Conservation (phyloP, 371 early-diverging fungal genomes). For the Nematocida sp. region DNA sequence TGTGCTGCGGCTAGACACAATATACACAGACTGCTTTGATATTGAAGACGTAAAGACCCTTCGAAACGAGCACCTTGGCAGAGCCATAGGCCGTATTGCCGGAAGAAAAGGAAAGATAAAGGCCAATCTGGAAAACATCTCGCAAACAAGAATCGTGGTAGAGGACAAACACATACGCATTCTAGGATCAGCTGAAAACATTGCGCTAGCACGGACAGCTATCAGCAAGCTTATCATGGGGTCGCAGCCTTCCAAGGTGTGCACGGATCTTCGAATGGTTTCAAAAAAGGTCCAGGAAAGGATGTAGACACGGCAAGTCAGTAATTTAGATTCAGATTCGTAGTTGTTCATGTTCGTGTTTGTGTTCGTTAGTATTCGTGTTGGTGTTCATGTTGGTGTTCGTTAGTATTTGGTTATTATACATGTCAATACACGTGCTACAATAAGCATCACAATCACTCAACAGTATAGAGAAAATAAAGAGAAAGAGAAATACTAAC, state of each 20-base stretch:
- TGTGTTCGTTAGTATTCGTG: not conserved
- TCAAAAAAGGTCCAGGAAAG: slow-evolving; percentile 61
- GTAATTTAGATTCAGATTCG: too few species aligned
- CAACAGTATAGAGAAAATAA: too few species aligned
- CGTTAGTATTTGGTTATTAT: not conserved
- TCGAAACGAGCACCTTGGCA: slow-evolving; percentile 82
- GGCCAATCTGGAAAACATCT: slow-evolving; percentile 86
- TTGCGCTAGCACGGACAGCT: slow-evolving; percentile 88
- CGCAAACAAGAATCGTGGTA: slow-evolving; percentile 86
- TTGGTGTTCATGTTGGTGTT: not conserved
- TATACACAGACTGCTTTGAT: slow-evolving; percentile 79
- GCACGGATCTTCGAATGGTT: slow-evolving; percentile 65
- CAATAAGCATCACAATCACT: too few species aligned
- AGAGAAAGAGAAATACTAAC: too few species aligned
- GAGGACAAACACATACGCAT: slow-evolving; percentile 93
- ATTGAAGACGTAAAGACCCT: slow-evolving; percentile 93
- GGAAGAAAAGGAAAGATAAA: slow-evolving; percentile 95
- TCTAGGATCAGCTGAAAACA: slow-evolving; percentile 87
- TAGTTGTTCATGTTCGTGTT: not conserved
- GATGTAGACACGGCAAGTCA: too few species aligned
- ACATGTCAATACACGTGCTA: too few species aligned
- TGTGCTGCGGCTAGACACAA: slow-evolving; percentile 75
- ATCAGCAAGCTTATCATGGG: slow-evolving; percentile 87
- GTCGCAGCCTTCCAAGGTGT: slow-evolving; percentile 90
- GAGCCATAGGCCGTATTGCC: slow-evolving; percentile 96